Base-by-base conservation (phyloP, 306 rosid species). In the Lathyrus sativus region DNA sequence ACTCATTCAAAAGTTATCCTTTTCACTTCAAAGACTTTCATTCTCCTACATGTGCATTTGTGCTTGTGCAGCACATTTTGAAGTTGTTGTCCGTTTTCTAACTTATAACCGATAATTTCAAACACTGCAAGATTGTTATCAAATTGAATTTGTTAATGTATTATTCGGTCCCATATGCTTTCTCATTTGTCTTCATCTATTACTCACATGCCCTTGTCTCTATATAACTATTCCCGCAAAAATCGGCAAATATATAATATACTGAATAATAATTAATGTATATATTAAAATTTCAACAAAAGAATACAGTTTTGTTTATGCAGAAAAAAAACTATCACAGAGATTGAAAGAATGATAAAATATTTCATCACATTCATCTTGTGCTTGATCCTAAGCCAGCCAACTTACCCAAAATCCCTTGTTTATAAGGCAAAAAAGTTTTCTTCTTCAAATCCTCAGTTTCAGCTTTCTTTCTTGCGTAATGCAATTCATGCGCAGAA, bases 361-460 rank as follows among this genome's bases (percentile, higher is more conserved):
- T 6, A 15, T 7, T 48, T 15, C 55, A 26, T 24, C 2, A 24
- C 29, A 7, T 56, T 43, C 62, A 75, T 50, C 71, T 77, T 7
- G 79, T 49, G 35, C 62, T 65, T 18, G 84, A 71, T 24, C 93
- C 88, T 58, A 84, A 83, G 57, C 93, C 87, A 69, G 95, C 83
- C 39, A 86, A 72, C 55, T 84, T 79, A 2, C 97, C 98, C 78
- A 93, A 42, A 72, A 93, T 85, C 17, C 96, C 96, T 50, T 82
- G 96, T 76, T 86, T 90, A 82, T 88, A 93, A 1, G 99, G 99
- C 86, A 93, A 81, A 76, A 77, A 93, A 9, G 96, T 93, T 79
- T 49, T 93, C 84, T 87, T 93, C 85, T 93, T 93, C 77, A 88
- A 28, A 72, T 88, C 97, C 67, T 87, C 78, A 0, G 93, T 73